Evolutionary conservation across 768 basidiomycete species (phyloP).

Genomic region (Agaricus sinodeliciosus): DNA sequence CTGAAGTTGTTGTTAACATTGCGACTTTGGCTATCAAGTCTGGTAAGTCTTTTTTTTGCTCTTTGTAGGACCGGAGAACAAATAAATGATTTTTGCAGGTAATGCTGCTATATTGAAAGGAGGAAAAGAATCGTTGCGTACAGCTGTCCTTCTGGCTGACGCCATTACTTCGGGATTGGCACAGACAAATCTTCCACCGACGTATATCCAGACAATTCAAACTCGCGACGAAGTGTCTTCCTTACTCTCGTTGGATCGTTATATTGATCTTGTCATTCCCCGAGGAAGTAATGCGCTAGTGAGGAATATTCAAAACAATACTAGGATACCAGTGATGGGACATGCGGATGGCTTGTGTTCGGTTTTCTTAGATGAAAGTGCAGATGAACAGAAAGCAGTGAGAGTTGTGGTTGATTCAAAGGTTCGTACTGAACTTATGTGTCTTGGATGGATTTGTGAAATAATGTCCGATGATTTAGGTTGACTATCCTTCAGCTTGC

Average conservation of each 20-base stretch:
- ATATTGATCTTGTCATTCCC: constrained; percentile 96
- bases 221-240: constrained; percentile 88
- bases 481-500: constrained; percentile 93
- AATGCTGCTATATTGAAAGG: constrained; percentile 98
- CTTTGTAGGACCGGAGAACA: too few species aligned
- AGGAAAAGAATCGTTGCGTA: constrained; percentile 88
- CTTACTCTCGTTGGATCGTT: constrained; percentile 78
- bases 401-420: constrained; percentile 87
- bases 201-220: constrained; percentile 89
- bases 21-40: constrained; percentile 95
- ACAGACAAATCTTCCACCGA: constrained; percentile 63
- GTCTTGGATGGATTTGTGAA: background rate
- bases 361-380: constrained; percentile 82
- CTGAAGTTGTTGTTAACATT: constrained; percentile 97
- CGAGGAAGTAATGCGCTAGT: constrained; percentile 92
- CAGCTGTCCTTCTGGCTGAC: constrained; percentile 67
- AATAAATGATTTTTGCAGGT: constrained; percentile 38
- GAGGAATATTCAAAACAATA: constrained; percentile 78
- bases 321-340: constrained; percentile 96
- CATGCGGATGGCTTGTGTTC: constrained; percentile 96
- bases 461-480: constrained; percentile 36
- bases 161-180: constrained; percentile 76
- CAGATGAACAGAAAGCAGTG: constrained; percentile 72
- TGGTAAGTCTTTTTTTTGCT: constrained; percentile 41
- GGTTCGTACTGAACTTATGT: constrained; percentile 34